phyloP scores from a whole-genome alignment of 495 filamentous ascomycete genomes.

The Aspergillus steynii region DNA sequence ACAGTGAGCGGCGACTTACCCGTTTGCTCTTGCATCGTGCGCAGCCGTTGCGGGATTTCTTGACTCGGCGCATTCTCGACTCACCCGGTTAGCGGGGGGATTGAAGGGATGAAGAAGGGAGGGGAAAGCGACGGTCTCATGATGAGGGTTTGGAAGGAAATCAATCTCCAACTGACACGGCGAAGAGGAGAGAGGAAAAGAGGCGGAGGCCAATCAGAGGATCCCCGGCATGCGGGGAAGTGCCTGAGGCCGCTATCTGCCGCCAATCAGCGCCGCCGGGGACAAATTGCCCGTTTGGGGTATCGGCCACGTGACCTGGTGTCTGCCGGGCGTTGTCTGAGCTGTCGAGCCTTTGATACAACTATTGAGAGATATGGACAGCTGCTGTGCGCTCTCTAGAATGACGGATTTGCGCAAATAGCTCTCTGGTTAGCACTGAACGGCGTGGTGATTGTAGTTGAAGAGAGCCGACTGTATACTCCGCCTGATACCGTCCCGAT shows the following conservation, averaged over 20 bases:
- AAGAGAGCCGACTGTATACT: too few relatives aligned
- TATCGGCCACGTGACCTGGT: not conserved
- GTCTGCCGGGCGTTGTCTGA: too few relatives aligned
- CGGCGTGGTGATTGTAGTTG: too few relatives aligned
- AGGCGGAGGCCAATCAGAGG: not conserved
- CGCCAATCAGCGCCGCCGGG: not conserved
- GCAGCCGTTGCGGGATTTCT: constrained; percentile 50
- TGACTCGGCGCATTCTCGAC: constrained; percentile 44
- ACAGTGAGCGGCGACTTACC: constrained; percentile 26
- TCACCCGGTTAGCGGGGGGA: constrained; percentile 5
- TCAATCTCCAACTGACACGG: too few relatives aligned
- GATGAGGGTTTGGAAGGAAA: not conserved
- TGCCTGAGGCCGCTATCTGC: constrained; percentile 4
- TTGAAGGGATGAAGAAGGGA: constrained; percentile 1
- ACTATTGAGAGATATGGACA: too few relatives aligned
- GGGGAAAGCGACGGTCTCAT: not conserved
- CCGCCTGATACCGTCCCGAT: not conserved
- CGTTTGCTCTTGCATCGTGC: constrained; percentile 54
- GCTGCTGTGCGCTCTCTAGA: too few relatives aligned
- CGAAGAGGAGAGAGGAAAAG: not conserved
- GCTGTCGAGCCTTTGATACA: too few relatives aligned
- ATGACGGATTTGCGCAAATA: too few relatives aligned
- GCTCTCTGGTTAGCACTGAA: too few relatives aligned
- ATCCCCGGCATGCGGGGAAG: not conserved
- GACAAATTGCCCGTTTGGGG: not conserved